A percentile compares a stretch with the other conserved stretches of the same genome.
Conservation (phyloP, 2,329 filamentous ascomycete species). For the Arthrobotrys conoides region DNA sequence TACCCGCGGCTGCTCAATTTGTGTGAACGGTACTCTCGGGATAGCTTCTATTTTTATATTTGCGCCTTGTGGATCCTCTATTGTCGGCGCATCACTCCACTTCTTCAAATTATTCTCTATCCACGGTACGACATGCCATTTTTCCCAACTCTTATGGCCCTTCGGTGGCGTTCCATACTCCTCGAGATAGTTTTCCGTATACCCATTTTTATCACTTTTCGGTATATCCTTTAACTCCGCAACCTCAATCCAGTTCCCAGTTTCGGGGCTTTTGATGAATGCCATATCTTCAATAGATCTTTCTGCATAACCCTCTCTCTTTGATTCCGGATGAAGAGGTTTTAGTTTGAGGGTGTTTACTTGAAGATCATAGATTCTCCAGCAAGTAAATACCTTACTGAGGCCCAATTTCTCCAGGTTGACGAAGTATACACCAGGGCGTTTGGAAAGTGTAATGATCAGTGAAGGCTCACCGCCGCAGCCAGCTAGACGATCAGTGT, state of each 20-base stretch:
- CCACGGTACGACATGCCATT: background rate
- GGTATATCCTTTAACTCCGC: constrained; percentile 17
- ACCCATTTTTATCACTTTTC: background rate
- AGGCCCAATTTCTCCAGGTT: constrained; percentile 24
- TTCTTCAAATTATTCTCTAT: constrained; percentile 1
- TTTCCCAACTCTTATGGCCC: background rate
- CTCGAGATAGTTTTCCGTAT: background rate
- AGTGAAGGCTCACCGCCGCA: constrained; percentile 24
- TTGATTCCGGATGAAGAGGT: background rate
- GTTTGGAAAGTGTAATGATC: constrained; percentile 10
- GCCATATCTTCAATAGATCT: constrained; percentile 10
- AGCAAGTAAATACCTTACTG: constrained; percentile 7
- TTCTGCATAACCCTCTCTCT: background rate
- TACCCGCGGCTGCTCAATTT: background rate
- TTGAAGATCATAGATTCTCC: constrained; percentile 28
- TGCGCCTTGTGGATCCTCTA: background rate
- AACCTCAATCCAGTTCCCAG: background rate
- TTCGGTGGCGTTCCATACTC: constrained; percentile 12
- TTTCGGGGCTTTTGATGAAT: background rate
- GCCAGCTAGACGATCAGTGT: background rate
- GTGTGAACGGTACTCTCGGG: too few relatives aligned
- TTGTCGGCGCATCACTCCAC: background rate
- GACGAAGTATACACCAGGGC: constrained; percentile 26
- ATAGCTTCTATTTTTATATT: too few relatives aligned
- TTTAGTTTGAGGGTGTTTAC: background rate